phyloP scores from a whole-genome alignment of 306 rosid genomes.

The Sechiopsis laciniata region DNA sequence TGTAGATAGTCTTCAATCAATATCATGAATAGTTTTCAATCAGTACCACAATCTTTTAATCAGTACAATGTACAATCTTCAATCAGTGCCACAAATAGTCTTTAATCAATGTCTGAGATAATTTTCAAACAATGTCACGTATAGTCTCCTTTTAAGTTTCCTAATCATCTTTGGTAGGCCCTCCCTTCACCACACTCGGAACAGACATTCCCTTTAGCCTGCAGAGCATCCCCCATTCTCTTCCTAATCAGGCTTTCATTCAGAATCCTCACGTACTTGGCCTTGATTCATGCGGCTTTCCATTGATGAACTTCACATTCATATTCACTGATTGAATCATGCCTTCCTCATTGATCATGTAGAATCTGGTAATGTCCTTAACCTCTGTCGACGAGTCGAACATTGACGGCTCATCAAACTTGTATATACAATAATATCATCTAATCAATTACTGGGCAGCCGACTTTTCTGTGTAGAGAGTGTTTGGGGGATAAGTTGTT shows the following conservation, averaged over 20 bases:
- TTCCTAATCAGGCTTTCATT: too few species aligned
- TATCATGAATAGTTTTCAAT: too few species aligned
- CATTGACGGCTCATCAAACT: conserved; percentile 56
- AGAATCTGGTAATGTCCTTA: conserved; percentile 55
- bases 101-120: too few species aligned
- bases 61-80: too few species aligned
- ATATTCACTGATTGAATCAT: conserved; percentile 86
- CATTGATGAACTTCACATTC: conserved; percentile 82
- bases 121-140: too few species aligned
- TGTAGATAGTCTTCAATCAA: too few species aligned
- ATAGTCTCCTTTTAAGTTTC: background rate
- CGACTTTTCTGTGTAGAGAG: too few species aligned
- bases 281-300: conserved; percentile 41
- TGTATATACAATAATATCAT: too few species aligned
- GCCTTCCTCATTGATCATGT: conserved; percentile 97
- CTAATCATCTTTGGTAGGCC: conserved; percentile 72
- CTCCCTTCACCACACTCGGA: conserved; percentile 69
- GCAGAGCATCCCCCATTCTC: conserved; percentile 89
- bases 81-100: too few species aligned
- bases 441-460: too few species aligned
- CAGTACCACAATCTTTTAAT: too few species aligned
- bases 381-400: conserved; percentile 42
- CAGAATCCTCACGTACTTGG: conserved; percentile 43
- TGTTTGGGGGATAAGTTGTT: too few species aligned
- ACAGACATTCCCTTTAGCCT: conserved; percentile 69